Base-by-base conservation (phyloP, 352 stramenopile species). In the Phytophthora podocarpi region DNA sequence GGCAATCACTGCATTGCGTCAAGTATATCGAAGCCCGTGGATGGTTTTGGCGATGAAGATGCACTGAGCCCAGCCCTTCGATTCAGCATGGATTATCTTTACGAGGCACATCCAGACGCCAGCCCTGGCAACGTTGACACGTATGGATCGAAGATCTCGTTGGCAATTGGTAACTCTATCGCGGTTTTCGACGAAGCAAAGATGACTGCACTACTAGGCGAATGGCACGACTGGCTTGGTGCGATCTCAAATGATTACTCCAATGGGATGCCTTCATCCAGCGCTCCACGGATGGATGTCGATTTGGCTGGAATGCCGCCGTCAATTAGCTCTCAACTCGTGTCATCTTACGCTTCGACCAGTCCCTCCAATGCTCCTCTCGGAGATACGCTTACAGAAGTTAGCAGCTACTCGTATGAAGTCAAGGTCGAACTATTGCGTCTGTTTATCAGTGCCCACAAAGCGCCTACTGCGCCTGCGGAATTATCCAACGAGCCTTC, bases 1-100 rank as follows among this genome's bases (percentile, higher is more conserved):
- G 69, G 57, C 11, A 89, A 78, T 42, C 67, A 91, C 31, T 96
- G 87, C 18, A 85, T 96, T 47, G 81, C 82, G 34, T 95, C 85
- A 12, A 96, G 87, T 46, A 74, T 96, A 23, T 61, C 49, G 36
- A 40, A 66, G 9, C 27, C 50, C 24, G 23, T 69, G 5, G 41
- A 55, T 24, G 24, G 40, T 1, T 41, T 30, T 20, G 8, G 30
- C 26, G 47, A 65, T 26, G 54, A 64, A 37, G 40, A 55, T 18
- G 41, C 26, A 10, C 37, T 45, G 8, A 54, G 20, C 1, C 47
- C 72, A 16, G 67, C 80, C 4, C 58, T 94, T 59, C 65, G 59
- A 28, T 67, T 94, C 7, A 77, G 66, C 16, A 82, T 95, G 60
- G 75, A 96, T 64, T 79, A 82, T 46, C 72, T 96, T 0, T 71